Percentiles rank a stretch among this genome's conserved stretches.
These are phyloP conservation scores for Leccinum subrobustum DNA, from an alignment of 1,284 basidiomycete species.

Conservation along the genomic window DNA sequence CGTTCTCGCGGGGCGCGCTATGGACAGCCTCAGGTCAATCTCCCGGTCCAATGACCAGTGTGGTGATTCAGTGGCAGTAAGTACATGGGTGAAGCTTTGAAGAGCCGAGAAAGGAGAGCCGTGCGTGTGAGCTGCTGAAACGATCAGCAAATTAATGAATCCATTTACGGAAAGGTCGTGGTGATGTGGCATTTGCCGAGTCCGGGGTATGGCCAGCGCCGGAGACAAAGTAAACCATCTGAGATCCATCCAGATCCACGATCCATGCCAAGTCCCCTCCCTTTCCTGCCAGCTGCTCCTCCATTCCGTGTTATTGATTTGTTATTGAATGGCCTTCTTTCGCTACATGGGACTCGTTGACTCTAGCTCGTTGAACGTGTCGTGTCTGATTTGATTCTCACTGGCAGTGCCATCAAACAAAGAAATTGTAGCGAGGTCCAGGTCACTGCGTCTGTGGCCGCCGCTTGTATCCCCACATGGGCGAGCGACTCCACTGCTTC, in stretches of 20 bases:
- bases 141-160: constrained; percentile 9
- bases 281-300: background rate
- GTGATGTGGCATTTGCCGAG: constrained; percentile 27
- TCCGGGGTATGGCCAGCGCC: constrained; percentile 33
- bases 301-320: constrained; percentile 2
- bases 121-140: background rate
- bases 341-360: background rate
- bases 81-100: constrained; percentile 16
- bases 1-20: background rate
- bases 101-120: constrained; percentile 16
- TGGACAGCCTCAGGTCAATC: background rate
- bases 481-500: constrained; percentile 6
- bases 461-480: constrained; percentile 14
- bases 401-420: background rate
- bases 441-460: constrained; percentile 1
- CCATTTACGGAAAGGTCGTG: constrained; percentile 9
- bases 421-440: background rate
- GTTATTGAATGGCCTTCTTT: background rate
- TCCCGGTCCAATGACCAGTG: background rate
- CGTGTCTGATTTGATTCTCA: background rate
- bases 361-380: background rate
- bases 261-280: constrained; percentile 11
- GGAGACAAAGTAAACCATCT: constrained; percentile 35
- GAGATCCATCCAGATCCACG: constrained; percentile 25
- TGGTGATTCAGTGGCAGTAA: constrained; percentile 7